Percentiles rank a stretch among this genome's conserved stretches.
These are phyloP conservation scores for Penicillium sp. DNA, from an alignment of 2,329 filamentous ascomycete genomes.

Conservation along the genomic window DNA sequence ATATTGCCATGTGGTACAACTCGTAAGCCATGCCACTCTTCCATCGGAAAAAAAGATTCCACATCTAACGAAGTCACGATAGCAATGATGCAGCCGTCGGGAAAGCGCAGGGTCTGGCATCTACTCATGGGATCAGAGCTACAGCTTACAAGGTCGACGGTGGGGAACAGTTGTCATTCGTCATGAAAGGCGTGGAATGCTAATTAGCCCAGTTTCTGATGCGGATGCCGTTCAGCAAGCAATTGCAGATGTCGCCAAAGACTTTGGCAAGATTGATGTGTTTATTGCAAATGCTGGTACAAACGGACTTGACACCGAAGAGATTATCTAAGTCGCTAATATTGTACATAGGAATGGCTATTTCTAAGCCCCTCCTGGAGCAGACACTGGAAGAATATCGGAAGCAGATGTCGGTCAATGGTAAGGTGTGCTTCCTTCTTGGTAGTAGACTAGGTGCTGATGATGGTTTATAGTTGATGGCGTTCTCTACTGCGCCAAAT, in stretches of 20 bases:
- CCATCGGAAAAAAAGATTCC: too few relatives aligned
- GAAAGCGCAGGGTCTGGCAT: conserved; percentile 30
- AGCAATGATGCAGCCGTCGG: conserved; percentile 31
- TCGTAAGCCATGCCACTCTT: conserved; percentile 20
- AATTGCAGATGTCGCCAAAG: conserved; percentile 28
- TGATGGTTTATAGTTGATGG: conserved; percentile 46
- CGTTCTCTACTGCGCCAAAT: conserved; percentile 42
- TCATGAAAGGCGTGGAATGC: not conserved
- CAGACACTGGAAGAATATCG: conserved; percentile 46
- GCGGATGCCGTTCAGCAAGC: too few relatives aligned
- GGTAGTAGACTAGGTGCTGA: too few relatives aligned
- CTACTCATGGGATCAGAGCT: conserved; percentile 32
- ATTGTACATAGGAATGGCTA: conserved; percentile 37
- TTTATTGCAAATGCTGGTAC: conserved; percentile 40
- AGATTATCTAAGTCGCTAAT: too few relatives aligned
- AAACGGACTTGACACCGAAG: too few relatives aligned
- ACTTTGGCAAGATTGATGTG: conserved; percentile 40
- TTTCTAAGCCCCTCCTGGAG: conserved; percentile 49
- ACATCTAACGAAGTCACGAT: too few relatives aligned
- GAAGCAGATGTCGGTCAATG: conserved; percentile 48
- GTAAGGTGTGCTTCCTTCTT: too few relatives aligned
- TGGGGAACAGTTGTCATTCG: conserved; percentile 7
- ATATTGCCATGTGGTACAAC: conserved; percentile 39
- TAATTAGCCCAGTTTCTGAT: too few relatives aligned
- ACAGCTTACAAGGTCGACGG: conserved; percentile 40